phyloP scores from a whole-genome alignment of 345 rosid species.

The Draba incana region DNA sequence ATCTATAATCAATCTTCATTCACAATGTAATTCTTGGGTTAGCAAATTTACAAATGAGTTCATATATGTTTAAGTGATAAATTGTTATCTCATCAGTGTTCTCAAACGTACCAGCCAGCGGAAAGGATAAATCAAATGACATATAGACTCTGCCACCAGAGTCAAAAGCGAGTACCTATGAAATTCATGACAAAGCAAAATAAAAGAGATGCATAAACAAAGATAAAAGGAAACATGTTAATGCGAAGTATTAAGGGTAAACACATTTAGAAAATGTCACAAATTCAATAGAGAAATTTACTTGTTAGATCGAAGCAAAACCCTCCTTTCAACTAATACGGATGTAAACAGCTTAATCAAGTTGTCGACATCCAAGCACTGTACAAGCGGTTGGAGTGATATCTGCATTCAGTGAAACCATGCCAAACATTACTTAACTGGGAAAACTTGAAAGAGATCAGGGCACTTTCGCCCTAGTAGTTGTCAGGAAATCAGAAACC shows the following conservation, averaged over 20 bases:
- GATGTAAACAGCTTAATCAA: conserved; percentile 84
- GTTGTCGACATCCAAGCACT: conserved; percentile 95
- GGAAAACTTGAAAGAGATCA: conserved; percentile 11
- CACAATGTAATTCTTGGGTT: conserved; percentile 15
- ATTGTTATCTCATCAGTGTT: conserved; percentile 28
- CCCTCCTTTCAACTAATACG: conserved; percentile 90
- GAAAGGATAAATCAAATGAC: conserved; percentile 96
- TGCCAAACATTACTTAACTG: conserved; percentile 21
- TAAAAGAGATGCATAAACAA: conserved; percentile 22
- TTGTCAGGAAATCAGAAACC: conserved; percentile 13
- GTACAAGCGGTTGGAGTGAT: conserved; percentile 94
- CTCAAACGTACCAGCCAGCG: conserved; percentile 82
- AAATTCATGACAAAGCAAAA: conserved; percentile 25
- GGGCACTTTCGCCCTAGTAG: conserved; percentile 8
- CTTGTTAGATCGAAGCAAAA: conserved; percentile 96
- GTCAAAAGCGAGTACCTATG: conserved; percentile 93
- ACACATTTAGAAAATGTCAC: conserved; percentile 5
- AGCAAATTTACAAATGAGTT: conserved; percentile 26
- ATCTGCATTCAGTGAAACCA: conserved; percentile 65
- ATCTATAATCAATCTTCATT: conserved; percentile 12
- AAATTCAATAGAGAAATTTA: conserved; percentile 43
- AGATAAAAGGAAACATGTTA: not conserved
- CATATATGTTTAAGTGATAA: conserved; percentile 7
- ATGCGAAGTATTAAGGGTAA: not conserved
- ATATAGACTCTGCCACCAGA: conserved; percentile 88